These are phyloP conservation scores for Neovahlkampfia damariscottae DNA, from an alignment of 78 protist species.

Conservation along the genomic window DNA sequence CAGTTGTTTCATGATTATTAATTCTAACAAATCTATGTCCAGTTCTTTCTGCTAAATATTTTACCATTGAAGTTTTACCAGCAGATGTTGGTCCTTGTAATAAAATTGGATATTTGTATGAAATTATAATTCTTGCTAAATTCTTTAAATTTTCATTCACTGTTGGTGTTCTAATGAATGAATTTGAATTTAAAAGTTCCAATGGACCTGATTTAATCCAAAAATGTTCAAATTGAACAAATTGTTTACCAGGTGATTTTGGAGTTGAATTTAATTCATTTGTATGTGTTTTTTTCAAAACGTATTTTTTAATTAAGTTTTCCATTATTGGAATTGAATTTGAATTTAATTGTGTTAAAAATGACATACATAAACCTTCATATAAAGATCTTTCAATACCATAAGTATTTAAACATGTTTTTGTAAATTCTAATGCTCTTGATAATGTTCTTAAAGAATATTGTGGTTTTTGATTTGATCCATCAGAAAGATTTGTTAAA, in stretches of 20 bases:
- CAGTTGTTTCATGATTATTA: constrained; percentile 99
- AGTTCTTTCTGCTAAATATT: constrained; percentile 75
- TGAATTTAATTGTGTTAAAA: constrained; percentile 58
- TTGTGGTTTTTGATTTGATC: constrained; percentile 74
- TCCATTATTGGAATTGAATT: neutral
- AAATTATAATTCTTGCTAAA: constrained; percentile 63
- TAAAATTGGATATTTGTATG: constrained; percentile 67
- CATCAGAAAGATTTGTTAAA: constrained; percentile 44
- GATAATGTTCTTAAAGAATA: constrained; percentile 82
- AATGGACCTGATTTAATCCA: constrained; percentile 58
- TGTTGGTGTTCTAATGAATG: constrained; percentile 50
- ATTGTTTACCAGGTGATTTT: constrained; percentile 15
- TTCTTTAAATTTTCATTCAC: constrained; percentile 36
- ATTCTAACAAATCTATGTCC: constrained; percentile 90
- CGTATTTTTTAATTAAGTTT: neutral
- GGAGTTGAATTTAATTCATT: constrained; percentile 20
- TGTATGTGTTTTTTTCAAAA: neutral
- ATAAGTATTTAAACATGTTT: constrained; percentile 21
- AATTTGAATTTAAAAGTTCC: neutral
- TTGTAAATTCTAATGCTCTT: constrained; percentile 66
- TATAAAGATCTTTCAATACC: constrained; percentile 71
- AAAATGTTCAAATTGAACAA: constrained; percentile 58
- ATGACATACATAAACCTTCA: constrained; percentile 74
- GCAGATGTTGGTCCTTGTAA: constrained; percentile 83
- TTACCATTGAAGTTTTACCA: constrained; percentile 92